Evolutionary conservation across 192 early-diverging fungal genomes (phyloP).

Genomic region (Gaertneriomyces sp.): DNA sequence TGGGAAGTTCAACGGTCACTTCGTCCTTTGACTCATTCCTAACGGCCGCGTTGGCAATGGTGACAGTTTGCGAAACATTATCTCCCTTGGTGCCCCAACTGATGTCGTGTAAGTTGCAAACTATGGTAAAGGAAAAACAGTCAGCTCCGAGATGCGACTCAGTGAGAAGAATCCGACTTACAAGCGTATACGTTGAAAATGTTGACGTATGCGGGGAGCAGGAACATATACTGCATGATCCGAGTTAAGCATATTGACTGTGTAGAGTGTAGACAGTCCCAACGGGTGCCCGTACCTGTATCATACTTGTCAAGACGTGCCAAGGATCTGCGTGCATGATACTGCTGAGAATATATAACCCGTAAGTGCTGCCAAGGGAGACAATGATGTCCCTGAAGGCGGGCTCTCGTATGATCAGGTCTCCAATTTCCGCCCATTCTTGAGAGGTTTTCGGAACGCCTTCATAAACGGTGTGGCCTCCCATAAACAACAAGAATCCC

Average conservation of each 20-base stretch:
- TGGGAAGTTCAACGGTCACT: slow-evolving; percentile 25
- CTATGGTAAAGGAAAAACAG: slow-evolving; percentile 15
- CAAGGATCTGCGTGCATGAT: slow-evolving; percentile 52
- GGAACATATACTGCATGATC: slow-evolving; percentile 35
- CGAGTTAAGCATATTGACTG: background rate
- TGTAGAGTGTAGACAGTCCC: background rate
- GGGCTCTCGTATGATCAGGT: slow-evolving; percentile 26
- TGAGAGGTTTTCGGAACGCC: slow-evolving; percentile 19
- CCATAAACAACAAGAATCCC: slow-evolving; percentile 44
- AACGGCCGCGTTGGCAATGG: slow-evolving; percentile 17
- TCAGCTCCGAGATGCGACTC: background rate
- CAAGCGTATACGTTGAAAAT: slow-evolving; percentile 53
- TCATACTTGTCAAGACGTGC: slow-evolving; percentile 48
- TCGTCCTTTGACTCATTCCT: slow-evolving; percentile 24
- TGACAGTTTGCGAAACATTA: slow-evolving; percentile 26
- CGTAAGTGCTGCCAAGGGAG: slow-evolving; percentile 45
- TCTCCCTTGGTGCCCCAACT: slow-evolving; percentile 68
- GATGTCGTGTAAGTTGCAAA: slow-evolving; percentile 59
- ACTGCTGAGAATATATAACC: slow-evolving; percentile 44
- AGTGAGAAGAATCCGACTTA: background rate
- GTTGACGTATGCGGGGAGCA: slow-evolving; percentile 50
- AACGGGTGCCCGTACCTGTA: slow-evolving; percentile 21
- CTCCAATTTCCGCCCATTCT: slow-evolving; percentile 16
- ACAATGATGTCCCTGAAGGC: slow-evolving; percentile 44
- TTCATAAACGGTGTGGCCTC: slow-evolving; percentile 27